Conservation (phyloP, 192 early-diverging fungal genomes). For the Entophlyctis luteolus region DNA sequence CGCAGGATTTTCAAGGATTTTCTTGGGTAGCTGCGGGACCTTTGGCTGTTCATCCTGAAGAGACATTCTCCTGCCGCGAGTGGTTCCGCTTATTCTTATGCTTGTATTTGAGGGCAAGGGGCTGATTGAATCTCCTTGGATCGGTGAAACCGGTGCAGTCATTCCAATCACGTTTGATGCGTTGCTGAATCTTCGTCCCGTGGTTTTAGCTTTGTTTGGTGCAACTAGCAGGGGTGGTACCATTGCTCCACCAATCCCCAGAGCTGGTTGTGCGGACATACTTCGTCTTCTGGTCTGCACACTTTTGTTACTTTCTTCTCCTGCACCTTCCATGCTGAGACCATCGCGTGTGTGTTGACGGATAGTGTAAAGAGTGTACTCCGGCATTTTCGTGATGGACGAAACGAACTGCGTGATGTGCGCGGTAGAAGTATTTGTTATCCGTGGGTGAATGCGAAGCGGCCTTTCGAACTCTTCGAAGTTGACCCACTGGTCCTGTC, state of each 20-base stretch:
- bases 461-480: constrained; percentile 51
- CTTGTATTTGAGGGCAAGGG: too few relatives aligned
- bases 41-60: constrained; percentile 7
- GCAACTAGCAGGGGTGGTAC: too few relatives aligned
- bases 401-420: constrained; percentile 51
- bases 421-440: constrained; percentile 37
- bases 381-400: constrained; percentile 42
- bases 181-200: too few relatives aligned
- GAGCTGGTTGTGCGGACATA: constrained; percentile 21
- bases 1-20: too few relatives aligned
- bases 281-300: constrained; percentile 32
- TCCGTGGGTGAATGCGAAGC: constrained; percentile 33
- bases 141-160: too few relatives aligned
- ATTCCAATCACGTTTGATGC: too few relatives aligned
- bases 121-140: too few relatives aligned
- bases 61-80: constrained; percentile 13
- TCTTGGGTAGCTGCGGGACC: constrained; percentile 12
- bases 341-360: constrained; percentile 42
- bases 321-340: constrained; percentile 28
- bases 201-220: too few relatives aligned
- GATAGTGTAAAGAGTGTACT: constrained; percentile 47
- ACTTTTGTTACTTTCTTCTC: constrained; percentile 25
- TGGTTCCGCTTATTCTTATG: too few relatives aligned
- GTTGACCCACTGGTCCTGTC: constrained; percentile 57
- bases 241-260: too few relatives aligned